phyloP scores from a whole-genome alignment of 2,329 filamentous ascomycete genomes.

The Whalleya microplaca region DNA sequence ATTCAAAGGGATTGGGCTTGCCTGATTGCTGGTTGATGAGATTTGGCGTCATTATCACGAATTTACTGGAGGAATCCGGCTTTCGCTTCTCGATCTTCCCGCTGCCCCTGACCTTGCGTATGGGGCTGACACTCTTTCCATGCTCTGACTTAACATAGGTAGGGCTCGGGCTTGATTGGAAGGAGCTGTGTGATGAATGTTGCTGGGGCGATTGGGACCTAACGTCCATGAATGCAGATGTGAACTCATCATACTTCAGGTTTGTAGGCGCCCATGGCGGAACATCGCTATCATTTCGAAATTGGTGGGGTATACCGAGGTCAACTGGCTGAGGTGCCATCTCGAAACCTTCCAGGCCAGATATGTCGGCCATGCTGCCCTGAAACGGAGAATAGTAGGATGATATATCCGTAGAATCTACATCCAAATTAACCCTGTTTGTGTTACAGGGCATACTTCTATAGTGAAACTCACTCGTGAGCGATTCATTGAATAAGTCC shows the following conservation, averaged over 20 bases:
- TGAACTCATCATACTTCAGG: conserved; percentile 38
- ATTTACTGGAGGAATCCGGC: conserved; percentile 47
- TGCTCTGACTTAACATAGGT: conserved; percentile 31
- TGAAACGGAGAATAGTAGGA: conserved; percentile 37
- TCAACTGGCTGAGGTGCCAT: conserved; percentile 36
- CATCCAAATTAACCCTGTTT: conserved; percentile 6
- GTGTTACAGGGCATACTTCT: neutral
- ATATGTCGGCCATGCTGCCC: conserved; percentile 29
- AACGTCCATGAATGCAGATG: conserved; percentile 41
- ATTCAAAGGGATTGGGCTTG: conserved; percentile 57
- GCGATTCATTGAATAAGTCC: conserved; percentile 43
- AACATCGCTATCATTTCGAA: conserved; percentile 42
- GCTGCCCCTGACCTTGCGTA: conserved; percentile 47
- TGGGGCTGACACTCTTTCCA: conserved; percentile 37
- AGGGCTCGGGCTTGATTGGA: conserved; percentile 33
- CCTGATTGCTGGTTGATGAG: conserved; percentile 56
- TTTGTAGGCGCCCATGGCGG: conserved; percentile 49
- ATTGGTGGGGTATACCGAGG: conserved; percentile 43
- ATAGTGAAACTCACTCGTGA: conserved; percentile 35
- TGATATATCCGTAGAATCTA: conserved; percentile 25
- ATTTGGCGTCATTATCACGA: conserved; percentile 59
- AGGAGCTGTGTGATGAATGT: conserved; percentile 26
- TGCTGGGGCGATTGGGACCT: conserved; percentile 35
- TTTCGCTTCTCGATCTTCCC: conserved; percentile 53
- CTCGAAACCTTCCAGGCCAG: conserved; percentile 35